These are phyloP conservation scores for Trapa bicornis DNA, from an alignment of 345 rosid genomes.

Conservation along the genomic window DNA sequence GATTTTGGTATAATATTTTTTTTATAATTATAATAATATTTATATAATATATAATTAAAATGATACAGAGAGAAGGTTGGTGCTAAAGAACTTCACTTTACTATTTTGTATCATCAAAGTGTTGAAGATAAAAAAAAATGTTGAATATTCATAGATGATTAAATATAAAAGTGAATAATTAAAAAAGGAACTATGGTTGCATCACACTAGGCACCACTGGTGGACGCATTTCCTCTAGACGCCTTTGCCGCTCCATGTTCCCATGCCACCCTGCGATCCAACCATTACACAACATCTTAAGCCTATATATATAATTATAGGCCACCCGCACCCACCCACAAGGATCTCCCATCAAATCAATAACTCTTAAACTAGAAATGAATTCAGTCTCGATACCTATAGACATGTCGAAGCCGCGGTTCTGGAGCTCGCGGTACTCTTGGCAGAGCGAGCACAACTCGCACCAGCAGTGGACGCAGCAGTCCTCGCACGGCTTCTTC, in stretches of 20 bases:
- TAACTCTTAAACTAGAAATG: too few relatives aligned
- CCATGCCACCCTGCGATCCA: conserved; percentile 54
- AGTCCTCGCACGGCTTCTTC: conserved; percentile 41
- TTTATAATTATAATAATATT: too few relatives aligned
- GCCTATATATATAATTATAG: too few relatives aligned
- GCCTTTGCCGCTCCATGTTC: conserved; percentile 42
- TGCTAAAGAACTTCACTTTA: too few relatives aligned
- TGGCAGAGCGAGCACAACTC: conserved; percentile 54
- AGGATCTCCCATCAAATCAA: too few relatives aligned
- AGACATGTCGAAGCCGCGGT: conserved; percentile 47
- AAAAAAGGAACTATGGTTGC: conserved; percentile 14
- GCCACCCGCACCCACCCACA: too few relatives aligned
- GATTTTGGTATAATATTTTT: neutral
- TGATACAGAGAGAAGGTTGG: too few relatives aligned
- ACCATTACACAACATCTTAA: neutral
- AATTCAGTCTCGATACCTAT: conserved; percentile 16
- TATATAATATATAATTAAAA: too few relatives aligned
- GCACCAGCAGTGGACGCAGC: conserved; percentile 41
- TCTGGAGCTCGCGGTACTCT: conserved; percentile 45
- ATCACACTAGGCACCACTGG: conserved; percentile 32
- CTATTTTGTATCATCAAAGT: too few relatives aligned
- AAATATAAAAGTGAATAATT: too few relatives aligned
- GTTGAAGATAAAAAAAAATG: too few relatives aligned
- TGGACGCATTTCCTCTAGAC: conserved; percentile 28
- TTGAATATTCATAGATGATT: too few relatives aligned